These are phyloP conservation scores for Stygiomarasmius scandens DNA, from an alignment of 1,284 basidiomycete species.

Conservation along the genomic window DNA sequence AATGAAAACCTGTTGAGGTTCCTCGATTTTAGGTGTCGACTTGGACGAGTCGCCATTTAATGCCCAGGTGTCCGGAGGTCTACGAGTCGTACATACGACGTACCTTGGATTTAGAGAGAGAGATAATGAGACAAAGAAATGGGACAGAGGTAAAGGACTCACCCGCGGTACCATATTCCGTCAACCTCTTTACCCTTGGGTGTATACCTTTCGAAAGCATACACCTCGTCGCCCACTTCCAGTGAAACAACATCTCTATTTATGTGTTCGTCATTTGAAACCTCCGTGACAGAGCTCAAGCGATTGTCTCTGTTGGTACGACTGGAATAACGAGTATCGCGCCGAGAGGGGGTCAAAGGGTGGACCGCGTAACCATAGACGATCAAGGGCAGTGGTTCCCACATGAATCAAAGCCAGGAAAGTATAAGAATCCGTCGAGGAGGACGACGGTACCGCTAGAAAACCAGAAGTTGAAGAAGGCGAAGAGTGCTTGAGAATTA, in stretches of 20 bases:
- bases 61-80: conserved; percentile 69
- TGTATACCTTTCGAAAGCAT: conserved; percentile 90
- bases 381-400: conserved; percentile 81
- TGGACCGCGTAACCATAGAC: conserved; percentile 84
- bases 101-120: conserved; percentile 56
- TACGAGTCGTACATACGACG: conserved; percentile 81
- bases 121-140: conserved; percentile 13
- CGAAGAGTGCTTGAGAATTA: conserved; percentile 3
- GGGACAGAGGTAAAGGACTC: conserved; percentile 34
- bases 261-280: conserved; percentile 65
- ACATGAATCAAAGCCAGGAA: conserved; percentile 35
- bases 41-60: conserved; percentile 56
- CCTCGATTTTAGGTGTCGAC: conserved; percentile 62
- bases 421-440: conserved; percentile 1
- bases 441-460: conserved; percentile 1
- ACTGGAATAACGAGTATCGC: conserved; percentile 68
- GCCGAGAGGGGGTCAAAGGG: conserved; percentile 64
- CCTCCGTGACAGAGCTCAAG: conserved; percentile 71
- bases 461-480: neutral
- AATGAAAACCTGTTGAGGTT: conserved; percentile 87
- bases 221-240: conserved; percentile 94
- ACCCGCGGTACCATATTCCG: conserved; percentile 90
- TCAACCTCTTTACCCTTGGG: conserved; percentile 74
- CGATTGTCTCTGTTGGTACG: conserved; percentile 42
- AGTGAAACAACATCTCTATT: conserved; percentile 79